A percentile compares a stretch with the other conserved stretches of the same genome.
These are phyloP conservation scores for Mucor sp. DNA, from an alignment of 371 early-diverging fungal genomes.

Conservation along the genomic window DNA sequence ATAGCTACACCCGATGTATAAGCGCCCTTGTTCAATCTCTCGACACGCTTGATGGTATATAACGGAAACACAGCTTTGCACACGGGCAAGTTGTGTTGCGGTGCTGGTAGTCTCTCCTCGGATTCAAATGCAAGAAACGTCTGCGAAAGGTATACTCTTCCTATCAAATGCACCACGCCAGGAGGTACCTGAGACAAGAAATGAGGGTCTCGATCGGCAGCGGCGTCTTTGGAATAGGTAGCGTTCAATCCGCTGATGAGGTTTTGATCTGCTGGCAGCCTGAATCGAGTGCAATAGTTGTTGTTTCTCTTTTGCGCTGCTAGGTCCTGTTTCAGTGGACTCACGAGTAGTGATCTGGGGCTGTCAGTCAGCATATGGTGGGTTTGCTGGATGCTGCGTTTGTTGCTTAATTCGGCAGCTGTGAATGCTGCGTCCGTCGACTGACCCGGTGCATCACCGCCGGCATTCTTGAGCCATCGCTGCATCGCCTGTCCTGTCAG, in stretches of 20 bases:
- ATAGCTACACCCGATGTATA: conserved; percentile 45
- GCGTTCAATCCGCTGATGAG: conserved; percentile 62
- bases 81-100: conserved; percentile 46
- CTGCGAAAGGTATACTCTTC: conserved; percentile 68
- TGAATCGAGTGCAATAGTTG: conserved; percentile 70
- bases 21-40: conserved; percentile 63
- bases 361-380: background rate
- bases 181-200: conserved; percentile 26
- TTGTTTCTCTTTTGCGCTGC: conserved; percentile 76
- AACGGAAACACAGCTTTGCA: conserved; percentile 84
- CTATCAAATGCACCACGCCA: conserved; percentile 40
- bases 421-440: conserved; percentile 29
- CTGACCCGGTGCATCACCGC: conserved; percentile 65
- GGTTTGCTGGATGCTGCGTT: background rate
- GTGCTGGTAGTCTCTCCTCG: conserved; percentile 45
- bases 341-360: conserved; percentile 31
- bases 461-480: conserved; percentile 78
- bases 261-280: conserved; percentile 67
- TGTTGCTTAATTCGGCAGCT: conserved; percentile 7
- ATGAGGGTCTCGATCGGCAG: conserved; percentile 3
- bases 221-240: conserved; percentile 42
- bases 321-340: conserved; percentile 63
- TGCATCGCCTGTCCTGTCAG: conserved; percentile 86
- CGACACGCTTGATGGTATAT: conserved; percentile 89
- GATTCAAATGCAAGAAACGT: conserved; percentile 69